Evolutionary conservation across 2,329 filamentous ascomycete genomes (phyloP), one percentile per base, ranked within the genome.

Genomic region (Chaetomiaceae sp.): DNA sequence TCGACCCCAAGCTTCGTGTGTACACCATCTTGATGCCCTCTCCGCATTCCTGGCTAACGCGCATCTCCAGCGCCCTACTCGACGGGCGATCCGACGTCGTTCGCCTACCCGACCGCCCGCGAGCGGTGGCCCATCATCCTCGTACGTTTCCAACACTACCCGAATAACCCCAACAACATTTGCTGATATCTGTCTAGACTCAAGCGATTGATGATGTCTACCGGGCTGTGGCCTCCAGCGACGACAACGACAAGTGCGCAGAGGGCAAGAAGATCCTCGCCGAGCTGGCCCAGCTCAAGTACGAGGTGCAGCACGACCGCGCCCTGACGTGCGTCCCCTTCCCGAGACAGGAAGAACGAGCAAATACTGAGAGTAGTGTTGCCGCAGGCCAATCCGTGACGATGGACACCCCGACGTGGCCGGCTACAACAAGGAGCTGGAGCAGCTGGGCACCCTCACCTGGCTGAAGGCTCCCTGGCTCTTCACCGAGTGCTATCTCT

Each of bases 121-220:
- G 86, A 91, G 61, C 81, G 94, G 69, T 99, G 92, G 94, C 94
- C 94, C 15, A 79, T 96, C 53, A 99, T 99, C 67, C 74, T 99
- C 63, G 90, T 95, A 64, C 68, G 81, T 67, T 0, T 20, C n/a
- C 37, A 14, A 44, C 31, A n/a, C n/a, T 15, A 25, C 31, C 9
- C 25, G 14, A 3, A 15, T 17, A 29, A 22, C n/a, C n/a, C n/a
- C n/a, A 17, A 11, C 15, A 8, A 31, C 3, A 6, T 4, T 20
- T 15, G 27, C 20, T 44, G 19, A 17, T 31, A 17, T 19, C 19
- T 17, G 39, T 15, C 22, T 58, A 95, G 89, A 97, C 94, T 15
- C 84, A 91, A 68, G 89, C 87, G 52, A 94, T 99, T 65, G 92
- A 99, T 68, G 92, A 97, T 69, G 79, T 95, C n/a, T 91, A 95